Evolutionary conservation across 2,329 filamentous ascomycete genomes (phyloP), one percentile per base, ranked within the genome.

Genomic region (Elsinoe perseae): DNA sequence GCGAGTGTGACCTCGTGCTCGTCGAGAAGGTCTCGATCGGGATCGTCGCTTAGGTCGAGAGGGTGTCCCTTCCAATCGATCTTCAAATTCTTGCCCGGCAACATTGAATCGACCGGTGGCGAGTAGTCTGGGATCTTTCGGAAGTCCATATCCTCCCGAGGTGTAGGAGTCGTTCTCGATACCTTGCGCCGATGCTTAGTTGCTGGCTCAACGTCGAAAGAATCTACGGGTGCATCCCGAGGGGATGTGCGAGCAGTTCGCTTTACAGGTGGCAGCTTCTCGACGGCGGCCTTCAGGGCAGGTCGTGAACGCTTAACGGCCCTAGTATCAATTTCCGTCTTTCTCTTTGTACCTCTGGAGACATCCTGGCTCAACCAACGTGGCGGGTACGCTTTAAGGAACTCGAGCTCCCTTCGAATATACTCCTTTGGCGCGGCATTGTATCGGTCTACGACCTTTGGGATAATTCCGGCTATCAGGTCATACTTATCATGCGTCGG

Each of bases 11-110:
- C 66, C 73, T 97, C 92, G 59, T 90, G 86, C 4, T 83, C 80
- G 68, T 93, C 88, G 40, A 96, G 81, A 36, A 89, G 75, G 57
- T 82, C 69, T 21, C 79, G 77, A 64, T 91, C 77, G 5, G 86
- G 82, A 65, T 95, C 89, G 58, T 79, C 77, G 69, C 78, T 81
- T 44, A 95, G 81, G 66, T 95, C 86, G 61, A 93, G 81, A 36
- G 85, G 80, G 60, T 83, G 81, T 6, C 87, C 88, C 73, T 91
- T 93, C 88, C 89, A 95, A 60, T 95, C 89, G 23, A 88, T 84
- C 75, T 91, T 92, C 63, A 93, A 78, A 40, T 79, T 81, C 89
- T 27, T 57, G 16, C 23, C 52, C 34, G 64, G 84, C 84, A 6
- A 82, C 3, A 93, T 78, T 1, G 85, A 84, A 56, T 76, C 73